Evolutionary conservation across 2,329 filamentous ascomycete species (phyloP).

Genomic region (Aureobasidium sp.): DNA sequence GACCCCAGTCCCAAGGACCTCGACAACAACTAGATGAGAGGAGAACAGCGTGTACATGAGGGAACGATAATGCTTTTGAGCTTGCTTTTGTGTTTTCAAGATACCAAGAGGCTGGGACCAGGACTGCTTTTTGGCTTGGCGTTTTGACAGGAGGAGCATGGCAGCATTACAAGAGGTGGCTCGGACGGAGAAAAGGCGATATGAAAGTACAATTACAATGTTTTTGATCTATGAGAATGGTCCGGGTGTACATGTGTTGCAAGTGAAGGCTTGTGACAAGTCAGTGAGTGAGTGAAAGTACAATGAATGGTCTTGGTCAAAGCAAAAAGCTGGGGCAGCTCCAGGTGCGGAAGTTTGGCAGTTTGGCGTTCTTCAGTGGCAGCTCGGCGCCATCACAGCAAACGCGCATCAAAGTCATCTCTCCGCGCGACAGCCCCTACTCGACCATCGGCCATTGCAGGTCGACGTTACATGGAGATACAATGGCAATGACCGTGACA

Average conservation of each 20-base stretch:
- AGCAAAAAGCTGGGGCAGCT: slow-evolving; percentile 5
- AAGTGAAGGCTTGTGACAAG: neutral
- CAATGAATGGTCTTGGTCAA: neutral
- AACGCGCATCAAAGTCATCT: neutral
- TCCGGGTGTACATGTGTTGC: neutral
- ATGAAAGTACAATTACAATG: neutral
- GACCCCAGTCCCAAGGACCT: slow-evolving; percentile 93
- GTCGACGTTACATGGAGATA: neutral
- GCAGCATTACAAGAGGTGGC: neutral
- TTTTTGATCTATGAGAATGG: neutral
- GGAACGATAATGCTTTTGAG: slow-evolving; percentile 12
- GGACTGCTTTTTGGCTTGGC: slow-evolving; percentile 12
- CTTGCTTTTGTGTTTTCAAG: slow-evolving; percentile 10
- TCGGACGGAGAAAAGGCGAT: neutral
- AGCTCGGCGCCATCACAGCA: slow-evolving; percentile 2
- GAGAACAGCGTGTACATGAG: neutral
- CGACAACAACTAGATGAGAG: slow-evolving; percentile 55
- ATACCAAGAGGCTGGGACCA: slow-evolving; percentile 4
- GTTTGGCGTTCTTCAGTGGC: slow-evolving; percentile 3
- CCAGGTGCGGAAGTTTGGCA: neutral
- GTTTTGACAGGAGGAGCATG: slow-evolving; percentile 12
- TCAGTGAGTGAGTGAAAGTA: neutral
- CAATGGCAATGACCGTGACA: slow-evolving; percentile 46
- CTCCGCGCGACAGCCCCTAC: neutral
- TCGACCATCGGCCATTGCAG: neutral